Evolutionary conservation across 2,329 filamentous ascomycete species (phyloP).

Genomic region (Delphinella strobiligena): DNA sequence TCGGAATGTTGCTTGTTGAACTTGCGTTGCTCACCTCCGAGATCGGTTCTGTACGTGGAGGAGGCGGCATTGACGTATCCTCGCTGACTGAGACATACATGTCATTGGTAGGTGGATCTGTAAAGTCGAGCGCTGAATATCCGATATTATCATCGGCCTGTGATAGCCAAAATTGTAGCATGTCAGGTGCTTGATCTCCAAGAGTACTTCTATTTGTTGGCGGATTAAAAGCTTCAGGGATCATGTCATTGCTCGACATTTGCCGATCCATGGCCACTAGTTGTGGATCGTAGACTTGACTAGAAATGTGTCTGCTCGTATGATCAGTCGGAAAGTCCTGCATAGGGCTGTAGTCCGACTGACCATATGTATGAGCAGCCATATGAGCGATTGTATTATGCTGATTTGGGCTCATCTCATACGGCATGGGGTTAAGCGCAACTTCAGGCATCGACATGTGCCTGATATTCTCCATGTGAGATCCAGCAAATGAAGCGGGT

Average conservation of each 20-base stretch:
- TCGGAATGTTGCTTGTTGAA: conserved; percentile 23
- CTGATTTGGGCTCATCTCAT: conserved; percentile 4
- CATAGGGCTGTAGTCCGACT: conserved; percentile 1
- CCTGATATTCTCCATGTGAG: conserved; percentile 7
- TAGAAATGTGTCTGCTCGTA: neutral
- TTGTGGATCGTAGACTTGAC: conserved; percentile 3
- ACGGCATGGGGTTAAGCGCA: conserved; percentile 1
- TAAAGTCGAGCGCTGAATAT: conserved; percentile 8
- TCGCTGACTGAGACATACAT: too few species aligned
- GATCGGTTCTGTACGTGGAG: neutral
- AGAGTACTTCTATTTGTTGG: conserved; percentile 2
- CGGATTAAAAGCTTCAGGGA: conserved; percentile 5
- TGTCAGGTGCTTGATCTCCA: conserved; percentile 8
- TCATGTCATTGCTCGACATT: conserved; percentile 1
- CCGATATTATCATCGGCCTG: conserved; percentile 11
- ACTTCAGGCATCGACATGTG: conserved; percentile 10
- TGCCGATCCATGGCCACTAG: conserved; percentile 4
- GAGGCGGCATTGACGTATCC: neutral
- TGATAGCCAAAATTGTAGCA: conserved; percentile 11
- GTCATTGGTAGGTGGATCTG: conserved; percentile 18
- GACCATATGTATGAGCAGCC: conserved; percentile 1
- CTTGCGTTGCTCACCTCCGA: conserved; percentile 19
- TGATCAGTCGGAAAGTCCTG: conserved; percentile 1
- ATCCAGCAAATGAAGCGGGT: neutral
- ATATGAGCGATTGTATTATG: conserved; percentile 1